These are phyloP conservation scores for Buddleja alternifolia DNA, from an alignment of 257 asterid genomes.

Conservation along the genomic window DNA sequence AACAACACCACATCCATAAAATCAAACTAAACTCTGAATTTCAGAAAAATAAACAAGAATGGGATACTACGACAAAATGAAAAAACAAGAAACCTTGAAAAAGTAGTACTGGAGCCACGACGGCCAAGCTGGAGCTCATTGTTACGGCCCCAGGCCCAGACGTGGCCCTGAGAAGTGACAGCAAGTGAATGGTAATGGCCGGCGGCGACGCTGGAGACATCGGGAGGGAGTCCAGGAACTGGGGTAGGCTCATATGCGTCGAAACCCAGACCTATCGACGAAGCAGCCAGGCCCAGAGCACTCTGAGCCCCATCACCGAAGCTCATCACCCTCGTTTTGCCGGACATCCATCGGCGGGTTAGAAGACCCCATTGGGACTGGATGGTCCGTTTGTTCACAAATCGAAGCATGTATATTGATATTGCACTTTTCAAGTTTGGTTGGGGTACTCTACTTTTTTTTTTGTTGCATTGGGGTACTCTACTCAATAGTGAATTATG, in stretches of 20 bases:
- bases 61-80: too few species aligned
- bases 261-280: slow-evolving; percentile 52
- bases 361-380: slow-evolving; percentile 27
- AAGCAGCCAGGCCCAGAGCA: slow-evolving; percentile 65
- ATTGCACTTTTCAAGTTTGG: too few species aligned
- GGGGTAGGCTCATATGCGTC: slow-evolving; percentile 94
- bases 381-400: slow-evolving; percentile 26
- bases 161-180: slow-evolving; percentile 72
- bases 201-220: slow-evolving; percentile 66
- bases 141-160: slow-evolving; percentile 98
- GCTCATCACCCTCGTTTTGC: slow-evolving; percentile 67
- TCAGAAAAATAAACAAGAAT: neutral
- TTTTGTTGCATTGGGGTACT: too few species aligned
- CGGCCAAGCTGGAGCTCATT: slow-evolving; percentile 83
- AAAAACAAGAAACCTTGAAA: slow-evolving; percentile 53
- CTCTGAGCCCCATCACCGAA: slow-evolving; percentile 93
- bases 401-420: slow-evolving; percentile 22
- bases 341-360: slow-evolving; percentile 62
- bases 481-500: too few species aligned
- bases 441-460: too few species aligned
- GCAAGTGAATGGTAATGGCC: slow-evolving; percentile 98
- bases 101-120: slow-evolving; percentile 24
- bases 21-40: neutral
- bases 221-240: slow-evolving; percentile 64
- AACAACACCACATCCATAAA: neutral